Evolutionary conservation across 1,139 yeast species (phyloP), one percentile per base, ranked within the genome.

Genomic region (Pichia sp.): DNA sequence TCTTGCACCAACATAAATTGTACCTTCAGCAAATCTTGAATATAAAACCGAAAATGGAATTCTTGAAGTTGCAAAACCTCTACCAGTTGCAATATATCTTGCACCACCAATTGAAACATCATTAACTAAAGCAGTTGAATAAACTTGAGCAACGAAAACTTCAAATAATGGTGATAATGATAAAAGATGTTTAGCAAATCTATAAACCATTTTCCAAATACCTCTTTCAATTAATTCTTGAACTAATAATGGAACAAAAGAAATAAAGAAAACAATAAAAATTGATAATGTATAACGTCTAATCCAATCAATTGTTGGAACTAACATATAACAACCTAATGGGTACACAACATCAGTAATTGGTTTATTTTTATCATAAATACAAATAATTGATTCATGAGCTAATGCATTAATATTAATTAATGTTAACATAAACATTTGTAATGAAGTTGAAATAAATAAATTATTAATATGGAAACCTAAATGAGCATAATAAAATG

Each of bases 51-150:
- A 84, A 73, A 94, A 92, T 55, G 97, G 97, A 63, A 90, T 90
- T 75, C 98, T 87, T 20, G 97, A 92, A 54, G 97, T 92, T 36
- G 98, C 98, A 64, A 92, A 89, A 68, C 97, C 97, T 81, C 98
- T 87, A 70, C 98, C 98, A 47, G 98, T 92, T 48, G 97, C 89
- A 65, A 92, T 92, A 74, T 92, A 92, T 70, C 97, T 86, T 55
- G 98, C 99, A 74, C 99, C 99, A 73, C 99, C 99, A 64, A 90
- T 92, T 51, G 96, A 79, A 71, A 92, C 75, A 73, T 92, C 97
- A 60, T 90, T 86, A 60, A 84, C 72, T 63, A 92, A 73, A 28
- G 98, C 86, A 54, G 94, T 80, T 46, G 98, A 89, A 65, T 92
- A 92, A 57, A 94, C 90, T 74, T 94, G 99, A 65, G 97, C 96